Base-by-base conservation (phyloP, 371 early-diverging fungal species). In the Mucor sp. region DNA sequence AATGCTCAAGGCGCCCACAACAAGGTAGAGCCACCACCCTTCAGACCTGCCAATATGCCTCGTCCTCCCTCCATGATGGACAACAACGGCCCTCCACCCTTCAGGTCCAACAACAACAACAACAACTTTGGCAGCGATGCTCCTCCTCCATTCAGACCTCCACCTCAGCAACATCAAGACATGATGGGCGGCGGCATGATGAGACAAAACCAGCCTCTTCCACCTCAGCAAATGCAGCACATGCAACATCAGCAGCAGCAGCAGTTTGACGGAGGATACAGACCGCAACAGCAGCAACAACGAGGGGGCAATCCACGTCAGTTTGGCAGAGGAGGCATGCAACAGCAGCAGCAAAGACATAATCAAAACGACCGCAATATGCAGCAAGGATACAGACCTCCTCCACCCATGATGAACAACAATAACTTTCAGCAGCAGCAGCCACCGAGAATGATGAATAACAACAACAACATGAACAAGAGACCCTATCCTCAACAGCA, bases 11-110 rank as follows among this genome's bases (percentile, higher is more conserved):
- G 28, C 1, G 6, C 57, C 12, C 80, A 60, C 68, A 68, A 8
- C 77, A 77, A 73, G 50, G 57, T 76, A 15, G 83, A 77, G 63
- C 81, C 76, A 37, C 82, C 77, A 35, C 80, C 74, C 27, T 78
- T 73, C 56, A 68, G 77, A 66, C 83, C 73, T 28, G 67, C 58
- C 41, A 77, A 64, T 60, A 68, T 62, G 41, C 66, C 33, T 9
- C 43, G 41, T 9, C 55, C 39, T 21, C 19, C 53, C 6, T 53
- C 55, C 17, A 63, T 56, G 9, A 48, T 35, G 35, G 35, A 56
- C 9, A 35, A 48, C 58, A 74, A 67, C 37, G 76, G 76, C 15
- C 78, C 80, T 12, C 82, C 76, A 1, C 74, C 74, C 47, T 80
- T 80, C 57, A 63, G 80, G 14, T 75, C 80, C 11, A 58, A 25